Percentiles rank a stretch among this genome's conserved stretches.
Evolutionary conservation across 441 rosid species (phyloP).

Genomic region (Bruguiera hainesii): DNA sequence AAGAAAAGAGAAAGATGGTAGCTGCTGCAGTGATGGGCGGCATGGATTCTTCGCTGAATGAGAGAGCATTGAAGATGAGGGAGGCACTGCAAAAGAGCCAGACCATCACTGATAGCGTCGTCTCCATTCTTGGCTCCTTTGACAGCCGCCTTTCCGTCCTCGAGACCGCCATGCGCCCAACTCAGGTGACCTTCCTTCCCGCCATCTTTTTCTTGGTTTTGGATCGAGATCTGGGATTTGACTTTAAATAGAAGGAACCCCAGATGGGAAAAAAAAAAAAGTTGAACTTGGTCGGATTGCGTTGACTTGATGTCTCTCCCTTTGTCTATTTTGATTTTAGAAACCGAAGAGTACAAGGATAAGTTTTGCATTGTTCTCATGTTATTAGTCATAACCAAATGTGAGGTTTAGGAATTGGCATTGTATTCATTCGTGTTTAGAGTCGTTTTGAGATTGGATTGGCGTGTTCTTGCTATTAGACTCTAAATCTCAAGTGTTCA

Average conservation of each 20-base stretch:
- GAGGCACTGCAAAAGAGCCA: conserved; percentile 81
- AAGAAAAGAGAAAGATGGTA: conserved; percentile 14
- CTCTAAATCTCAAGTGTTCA: conserved; percentile 1
- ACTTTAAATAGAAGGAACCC: background rate
- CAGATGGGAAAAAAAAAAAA: background rate
- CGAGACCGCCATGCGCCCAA: conserved; percentile 98
- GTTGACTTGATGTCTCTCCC: background rate
- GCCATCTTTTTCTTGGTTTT: background rate
- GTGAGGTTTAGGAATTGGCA: background rate
- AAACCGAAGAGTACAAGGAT: too few relatives aligned
- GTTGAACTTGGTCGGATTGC: too few relatives aligned
- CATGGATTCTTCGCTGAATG: conserved; percentile 60
- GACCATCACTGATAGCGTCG: conserved; percentile 80
- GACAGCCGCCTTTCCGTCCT: conserved; percentile 97
- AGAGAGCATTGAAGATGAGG: conserved; percentile 73
- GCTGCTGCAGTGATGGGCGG: conserved; percentile 41
- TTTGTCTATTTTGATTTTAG: background rate
- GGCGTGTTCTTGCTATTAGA: background rate
- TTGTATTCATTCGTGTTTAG: background rate
- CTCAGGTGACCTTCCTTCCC: conserved; percentile 58
- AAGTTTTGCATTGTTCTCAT: too few relatives aligned
- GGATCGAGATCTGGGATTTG: conserved; percentile 3
- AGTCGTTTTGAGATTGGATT: conserved; percentile 4
- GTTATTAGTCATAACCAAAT: too few relatives aligned
- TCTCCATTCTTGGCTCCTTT: conserved; percentile 86